phyloP scores from a whole-genome alignment of 2,329 filamentous ascomycete species.

The Cylindrodendrum hubeiense region DNA sequence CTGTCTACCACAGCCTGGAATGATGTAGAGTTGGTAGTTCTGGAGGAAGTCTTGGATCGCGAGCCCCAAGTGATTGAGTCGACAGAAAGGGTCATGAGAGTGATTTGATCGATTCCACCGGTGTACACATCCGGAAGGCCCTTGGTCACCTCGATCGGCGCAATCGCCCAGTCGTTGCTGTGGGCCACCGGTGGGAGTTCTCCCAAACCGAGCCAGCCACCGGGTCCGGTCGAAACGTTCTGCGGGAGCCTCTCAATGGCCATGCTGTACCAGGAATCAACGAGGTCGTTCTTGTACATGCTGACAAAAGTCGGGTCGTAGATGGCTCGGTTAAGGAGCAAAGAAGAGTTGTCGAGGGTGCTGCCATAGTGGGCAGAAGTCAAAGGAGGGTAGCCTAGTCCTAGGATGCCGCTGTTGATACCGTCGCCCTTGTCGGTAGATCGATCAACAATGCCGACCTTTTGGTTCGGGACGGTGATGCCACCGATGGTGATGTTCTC shows the following conservation, averaged over 20 bases:
- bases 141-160: constrained; percentile 34
- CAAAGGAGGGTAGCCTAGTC: constrained; percentile 37
- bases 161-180: constrained; percentile 26
- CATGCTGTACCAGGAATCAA: constrained; percentile 39
- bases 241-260: constrained; percentile 30
- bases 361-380: constrained; percentile 35
- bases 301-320: constrained; percentile 32
- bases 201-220: constrained; percentile 38
- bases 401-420: constrained; percentile 37
- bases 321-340: constrained; percentile 24
- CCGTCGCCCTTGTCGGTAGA: constrained; percentile 34
- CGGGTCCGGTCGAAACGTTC: constrained; percentile 21
- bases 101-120: constrained; percentile 21
- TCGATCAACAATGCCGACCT: constrained; percentile 36
- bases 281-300: constrained; percentile 30
- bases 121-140: constrained; percentile 31
- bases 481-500: constrained; percentile 36
- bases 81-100: constrained; percentile 34
- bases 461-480: constrained; percentile 32
- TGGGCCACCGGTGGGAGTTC: constrained; percentile 33
- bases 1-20: constrained; percentile 59
- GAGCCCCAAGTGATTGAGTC: constrained; percentile 25
- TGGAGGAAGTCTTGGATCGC: background rate
- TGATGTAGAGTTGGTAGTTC: constrained; percentile 43
- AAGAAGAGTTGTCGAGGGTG: constrained; percentile 14